Conservation (phyloP, 176 grass and related monocot genomes). For the Oryza longistaminata region DNA sequence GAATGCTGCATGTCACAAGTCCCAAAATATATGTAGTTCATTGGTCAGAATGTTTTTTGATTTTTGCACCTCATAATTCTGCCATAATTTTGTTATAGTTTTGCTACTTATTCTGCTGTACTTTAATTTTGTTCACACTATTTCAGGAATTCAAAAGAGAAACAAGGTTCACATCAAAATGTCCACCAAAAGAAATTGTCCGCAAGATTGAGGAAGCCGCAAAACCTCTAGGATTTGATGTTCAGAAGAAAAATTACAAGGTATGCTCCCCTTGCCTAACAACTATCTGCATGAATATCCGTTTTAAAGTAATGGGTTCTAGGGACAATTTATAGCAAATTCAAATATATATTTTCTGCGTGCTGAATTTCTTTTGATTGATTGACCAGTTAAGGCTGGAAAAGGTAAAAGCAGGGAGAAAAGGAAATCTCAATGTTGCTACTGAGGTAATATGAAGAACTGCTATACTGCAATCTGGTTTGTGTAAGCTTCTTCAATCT, state of each 20-base stretch:
- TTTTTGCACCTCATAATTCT: background rate
- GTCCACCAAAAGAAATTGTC: conserved; percentile 84
- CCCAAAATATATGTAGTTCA: background rate
- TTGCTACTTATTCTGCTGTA: background rate
- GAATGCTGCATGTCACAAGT: background rate
- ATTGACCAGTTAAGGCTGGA: conserved; percentile 72
- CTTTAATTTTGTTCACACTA: background rate
- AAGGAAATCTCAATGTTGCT: conserved; percentile 94
- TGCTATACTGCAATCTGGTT: conserved; percentile 7
- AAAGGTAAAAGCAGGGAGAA: conserved; percentile 88
- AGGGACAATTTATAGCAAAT: background rate
- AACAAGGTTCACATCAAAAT: conserved; percentile 95
- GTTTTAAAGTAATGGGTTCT: background rate
- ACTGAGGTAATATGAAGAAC: conserved; percentile 61
- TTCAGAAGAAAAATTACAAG: conserved; percentile 99
- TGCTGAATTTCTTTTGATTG: conserved; percentile 27
- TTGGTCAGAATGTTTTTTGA: background rate
- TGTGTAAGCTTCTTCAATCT: background rate
- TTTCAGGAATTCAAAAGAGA: conserved; percentile 89
- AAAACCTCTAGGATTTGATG: conserved; percentile 94
- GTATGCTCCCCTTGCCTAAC: conserved; percentile 3
- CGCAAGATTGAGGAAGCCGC: conserved; percentile 98
- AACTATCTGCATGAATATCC: background rate
- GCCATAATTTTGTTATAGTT: background rate
- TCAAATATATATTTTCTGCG: background rate